A percentile compares a stretch with the other conserved stretches of the same genome.
Conservation (phyloP, 495 filamentous ascomycete genomes). For the Aspergillus haitiensis region DNA sequence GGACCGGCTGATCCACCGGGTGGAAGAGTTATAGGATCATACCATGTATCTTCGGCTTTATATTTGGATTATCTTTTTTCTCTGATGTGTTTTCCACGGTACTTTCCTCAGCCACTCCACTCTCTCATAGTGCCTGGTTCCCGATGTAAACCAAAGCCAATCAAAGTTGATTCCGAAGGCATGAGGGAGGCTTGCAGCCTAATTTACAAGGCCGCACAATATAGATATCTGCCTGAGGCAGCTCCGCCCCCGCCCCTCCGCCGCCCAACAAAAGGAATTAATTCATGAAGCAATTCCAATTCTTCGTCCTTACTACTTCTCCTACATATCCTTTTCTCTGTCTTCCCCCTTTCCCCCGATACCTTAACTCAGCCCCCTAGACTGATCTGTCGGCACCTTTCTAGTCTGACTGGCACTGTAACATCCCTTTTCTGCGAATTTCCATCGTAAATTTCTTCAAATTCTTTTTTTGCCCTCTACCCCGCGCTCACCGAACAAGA, state of each 20-base stretch:
- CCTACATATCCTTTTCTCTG: background rate
- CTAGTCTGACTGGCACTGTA: background rate
- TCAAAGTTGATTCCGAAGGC: too few species aligned
- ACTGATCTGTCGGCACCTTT: background rate
- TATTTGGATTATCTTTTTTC: background rate
- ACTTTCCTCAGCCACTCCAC: background rate
- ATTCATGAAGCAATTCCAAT: background rate
- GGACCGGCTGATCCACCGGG: constrained; percentile 37
- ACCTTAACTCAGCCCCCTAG: background rate
- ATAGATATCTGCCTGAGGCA: background rate
- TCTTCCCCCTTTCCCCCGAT: background rate
- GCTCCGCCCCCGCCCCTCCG: background rate
- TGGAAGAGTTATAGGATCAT: constrained; percentile 38
- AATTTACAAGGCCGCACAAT: background rate
- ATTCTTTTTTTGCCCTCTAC: constrained; percentile 20
- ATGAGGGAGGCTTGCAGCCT: background rate
- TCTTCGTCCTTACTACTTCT: background rate
- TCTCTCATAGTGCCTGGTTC: background rate
- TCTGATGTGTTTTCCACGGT: background rate
- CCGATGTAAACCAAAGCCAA: too few species aligned
- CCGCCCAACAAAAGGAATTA: constrained; percentile 7
- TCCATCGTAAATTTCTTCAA: constrained; percentile 12
- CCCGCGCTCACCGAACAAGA: constrained; percentile 41
- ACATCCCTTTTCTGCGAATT: background rate
- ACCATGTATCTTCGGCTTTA: background rate